Evolutionary conservation across 2,329 filamentous ascomycete genomes (phyloP).

Genomic region (Boeremia lycopersici): DNA sequence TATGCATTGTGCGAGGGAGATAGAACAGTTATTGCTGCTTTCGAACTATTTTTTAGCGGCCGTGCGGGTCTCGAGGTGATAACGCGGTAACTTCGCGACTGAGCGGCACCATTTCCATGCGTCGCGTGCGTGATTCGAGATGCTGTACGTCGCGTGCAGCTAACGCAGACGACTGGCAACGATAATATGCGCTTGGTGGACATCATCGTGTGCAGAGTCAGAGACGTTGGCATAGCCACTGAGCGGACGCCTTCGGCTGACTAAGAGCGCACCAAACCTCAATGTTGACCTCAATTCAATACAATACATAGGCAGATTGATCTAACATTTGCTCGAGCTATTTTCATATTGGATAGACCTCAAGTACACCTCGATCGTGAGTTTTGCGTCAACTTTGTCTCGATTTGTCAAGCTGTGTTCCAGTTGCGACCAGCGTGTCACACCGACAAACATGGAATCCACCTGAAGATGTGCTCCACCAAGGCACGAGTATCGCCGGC

Average conservation of each 20-base stretch:
- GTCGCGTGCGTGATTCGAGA: not conserved
- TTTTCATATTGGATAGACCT: not conserved
- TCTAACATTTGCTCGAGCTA: not conserved
- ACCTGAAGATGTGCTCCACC: slow-evolving; percentile 14
- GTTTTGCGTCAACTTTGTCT: not conserved
- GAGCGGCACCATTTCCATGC: not conserved
- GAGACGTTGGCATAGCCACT: slow-evolving; percentile 12
- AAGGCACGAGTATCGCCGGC: slow-evolving; percentile 13
- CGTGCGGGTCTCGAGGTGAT: slow-evolving; percentile 5
- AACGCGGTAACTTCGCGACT: slow-evolving; percentile 13
- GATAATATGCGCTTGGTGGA: slow-evolving; percentile 18
- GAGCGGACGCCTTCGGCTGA: slow-evolving; percentile 17
- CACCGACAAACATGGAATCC: slow-evolving; percentile 12
- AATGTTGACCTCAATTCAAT: not conserved
- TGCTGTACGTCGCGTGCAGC: slow-evolving; percentile 31
- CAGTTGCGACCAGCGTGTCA: slow-evolving; percentile 13
- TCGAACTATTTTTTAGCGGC: slow-evolving; percentile 13
- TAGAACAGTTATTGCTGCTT: not conserved
- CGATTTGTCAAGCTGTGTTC: slow-evolving; percentile 17
- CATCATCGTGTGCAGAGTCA: slow-evolving; percentile 32
- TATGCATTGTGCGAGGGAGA: slow-evolving; percentile 26
- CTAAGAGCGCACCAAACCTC: slow-evolving; percentile 14
- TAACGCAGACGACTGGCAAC: slow-evolving; percentile 34
- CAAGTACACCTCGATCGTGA: not conserved
- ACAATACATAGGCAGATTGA: not conserved